Percentiles rank a stretch among this genome's conserved stretches.
These are phyloP conservation scores for Cyclostephanos invisitatus DNA, from an alignment of 108 stramenopile species.

Conservation along the genomic window DNA sequence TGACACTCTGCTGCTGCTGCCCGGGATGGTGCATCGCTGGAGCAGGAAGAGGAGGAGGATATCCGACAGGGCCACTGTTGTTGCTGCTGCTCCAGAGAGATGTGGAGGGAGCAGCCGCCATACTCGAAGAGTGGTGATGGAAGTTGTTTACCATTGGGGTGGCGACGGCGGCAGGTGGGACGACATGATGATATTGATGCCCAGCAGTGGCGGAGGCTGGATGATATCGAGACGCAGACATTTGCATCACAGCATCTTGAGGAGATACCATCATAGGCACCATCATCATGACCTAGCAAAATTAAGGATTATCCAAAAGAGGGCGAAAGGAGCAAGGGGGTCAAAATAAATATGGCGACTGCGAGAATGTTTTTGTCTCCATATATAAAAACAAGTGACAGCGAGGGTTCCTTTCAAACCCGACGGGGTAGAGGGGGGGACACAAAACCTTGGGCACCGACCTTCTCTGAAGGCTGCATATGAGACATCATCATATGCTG, in stretches of 20 bases:
- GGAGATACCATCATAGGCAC: slow-evolving; percentile 81
- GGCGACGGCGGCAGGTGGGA: slow-evolving; percentile 22
- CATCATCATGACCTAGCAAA: slow-evolving; percentile 80
- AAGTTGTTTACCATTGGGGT: slow-evolving; percentile 31
- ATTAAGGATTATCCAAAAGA: neutral
- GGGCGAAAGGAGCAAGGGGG: neutral
- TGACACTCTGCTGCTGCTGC: slow-evolving; percentile 38
- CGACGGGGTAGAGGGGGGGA: neutral
- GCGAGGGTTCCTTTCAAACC: neutral
- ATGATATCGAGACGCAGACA: slow-evolving; percentile 34
- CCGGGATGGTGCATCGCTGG: slow-evolving; percentile 7
- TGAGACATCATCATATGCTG: slow-evolving; percentile 18
- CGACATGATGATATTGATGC: slow-evolving; percentile 14
- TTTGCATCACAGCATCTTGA: slow-evolving; percentile 46
- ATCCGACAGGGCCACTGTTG: slow-evolving; percentile 6
- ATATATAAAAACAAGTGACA: neutral
- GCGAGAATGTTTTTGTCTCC: neutral
- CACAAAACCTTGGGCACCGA: neutral
- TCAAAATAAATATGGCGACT: neutral
- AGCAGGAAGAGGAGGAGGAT: slow-evolving; percentile 12
- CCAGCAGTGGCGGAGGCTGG: slow-evolving; percentile 9
- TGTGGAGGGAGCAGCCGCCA: neutral
- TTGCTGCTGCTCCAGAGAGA: slow-evolving; percentile 2
- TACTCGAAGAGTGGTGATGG: slow-evolving; percentile 19
- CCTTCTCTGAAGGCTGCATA: slow-evolving; percentile 16